Base-by-base conservation (phyloP, 345 rosid genomes). In the Toxicodendron radicans region DNA sequence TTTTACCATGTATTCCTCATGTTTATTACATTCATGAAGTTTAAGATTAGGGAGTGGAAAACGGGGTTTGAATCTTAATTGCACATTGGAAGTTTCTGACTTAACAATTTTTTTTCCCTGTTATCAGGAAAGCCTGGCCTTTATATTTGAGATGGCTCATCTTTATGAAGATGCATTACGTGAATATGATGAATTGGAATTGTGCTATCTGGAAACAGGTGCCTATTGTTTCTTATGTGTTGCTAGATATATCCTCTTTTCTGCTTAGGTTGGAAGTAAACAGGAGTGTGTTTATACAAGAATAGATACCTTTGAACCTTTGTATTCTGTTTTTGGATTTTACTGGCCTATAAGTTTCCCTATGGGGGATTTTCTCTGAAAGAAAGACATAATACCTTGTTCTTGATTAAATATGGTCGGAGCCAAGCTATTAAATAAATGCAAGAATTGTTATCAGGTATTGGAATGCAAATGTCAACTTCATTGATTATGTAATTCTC, bases 151-250 rank as follows among this genome's bases (percentile, higher is more conserved):
- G 84, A 91, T 95, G 94, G 92, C 98, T 76, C 88, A 91, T 78
- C 94, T 95, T 81, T 86, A 91, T 78, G 99, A 95, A 78, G 99
- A 95, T 81, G 99, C 98, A 52, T 74, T 95, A 61, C 91, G 98
- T 68, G 98, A 95, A 85, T 95, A 95, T 77, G 99, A 95, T 66
- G 99, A 93, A 80, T 73, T 95, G 77, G 99, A 95, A 82, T 91
- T 90, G 70, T 93, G 99, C 87, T 93, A 90, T 85, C 80, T 82
- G 84, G 99, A 95, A 86, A 93, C 98, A 85, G 97, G 98, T 95
- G 79, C 24, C 30, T 58, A 72, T 32, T 64, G 63, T 27, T 69
- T 12, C 12, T 52, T 69, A 35, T 70, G 23, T 32, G 58, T 66
- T 58, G 52, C 30, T 14, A 58, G 45, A 41, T 27, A 13, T 43